Evolutionary conservation across 192 early-diverging fungal species (phyloP).

Genomic region (Mortierella hygrophila): DNA sequence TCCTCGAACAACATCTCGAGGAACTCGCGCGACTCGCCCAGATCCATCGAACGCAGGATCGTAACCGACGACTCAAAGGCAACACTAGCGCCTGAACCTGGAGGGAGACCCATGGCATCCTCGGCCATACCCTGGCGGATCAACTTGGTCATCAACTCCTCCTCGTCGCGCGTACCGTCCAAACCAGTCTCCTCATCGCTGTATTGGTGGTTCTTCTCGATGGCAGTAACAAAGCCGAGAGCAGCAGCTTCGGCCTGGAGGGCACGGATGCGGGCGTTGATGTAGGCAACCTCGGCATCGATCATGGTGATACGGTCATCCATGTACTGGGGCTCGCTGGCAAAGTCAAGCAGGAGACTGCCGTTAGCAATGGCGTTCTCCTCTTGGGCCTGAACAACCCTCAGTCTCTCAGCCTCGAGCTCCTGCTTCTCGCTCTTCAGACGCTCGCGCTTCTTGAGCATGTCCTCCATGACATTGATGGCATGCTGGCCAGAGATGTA

Average conservation of each 20-base stretch:
- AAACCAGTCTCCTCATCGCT: conserved; percentile 15
- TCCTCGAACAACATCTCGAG: conserved; percentile 69
- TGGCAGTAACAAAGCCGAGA: conserved; percentile 36
- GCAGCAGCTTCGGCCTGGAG: conserved; percentile 65
- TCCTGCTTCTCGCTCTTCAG: conserved; percentile 64
- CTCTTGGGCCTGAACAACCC: conserved; percentile 57
- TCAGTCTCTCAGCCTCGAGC: conserved; percentile 62
- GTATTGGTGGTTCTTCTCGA: conserved; percentile 25
- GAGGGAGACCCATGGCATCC: conserved; percentile 52
- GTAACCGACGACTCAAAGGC: conserved; percentile 64
- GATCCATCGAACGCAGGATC: conserved; percentile 64
- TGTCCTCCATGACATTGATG: conserved; percentile 66
- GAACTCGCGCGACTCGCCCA: conserved; percentile 63
- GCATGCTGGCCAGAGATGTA: conserved; percentile 67
- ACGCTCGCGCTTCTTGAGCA: conserved; percentile 62
- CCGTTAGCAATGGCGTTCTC: conserved; percentile 43
- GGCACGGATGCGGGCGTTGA: conserved; percentile 65
- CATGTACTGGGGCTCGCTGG: conserved; percentile 60
- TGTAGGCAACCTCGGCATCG: conserved; percentile 68
- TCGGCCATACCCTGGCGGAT: conserved; percentile 48
- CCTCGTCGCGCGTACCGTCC: conserved; percentile 35
- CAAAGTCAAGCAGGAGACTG: conserved; percentile 45
- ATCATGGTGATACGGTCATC: conserved; percentile 71
- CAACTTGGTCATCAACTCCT: conserved; percentile 51
- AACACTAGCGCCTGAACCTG: conserved; percentile 59